Base-by-base conservation (phyloP, 768 basidiomycete genomes). In the Trametes meyenii region DNA sequence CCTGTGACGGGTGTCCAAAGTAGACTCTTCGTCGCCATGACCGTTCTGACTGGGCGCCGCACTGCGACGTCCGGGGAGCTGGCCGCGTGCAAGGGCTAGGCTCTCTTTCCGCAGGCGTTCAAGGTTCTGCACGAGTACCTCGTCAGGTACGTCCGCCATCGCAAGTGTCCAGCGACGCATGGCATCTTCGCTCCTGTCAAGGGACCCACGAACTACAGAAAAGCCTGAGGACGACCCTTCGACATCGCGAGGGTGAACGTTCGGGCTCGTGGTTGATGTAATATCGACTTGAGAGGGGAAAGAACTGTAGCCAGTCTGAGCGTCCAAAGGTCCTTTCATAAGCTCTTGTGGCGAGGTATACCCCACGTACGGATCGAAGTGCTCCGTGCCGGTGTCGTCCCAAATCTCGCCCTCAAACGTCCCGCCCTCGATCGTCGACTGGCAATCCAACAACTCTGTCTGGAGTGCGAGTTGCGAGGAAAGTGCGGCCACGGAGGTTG, bases 121-220 rank as follows among this genome's bases (percentile, higher is more conserved):
- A 8, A 74, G 66, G 50, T 74, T 71, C 33, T 69, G 64, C 19
- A 73, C 65, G n/a, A 74, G 67, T 24, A 70, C 66, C 26, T 72
- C 71, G 40, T 74, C 73, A 10, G 72, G 66, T 4, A 72, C 72
- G 44, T 73, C 73, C 35, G 71, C 69, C 66, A 74, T 72, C 3
- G 73, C 73, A 21, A 72, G 59, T 5, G 73, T 74, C 73, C 73
- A 74, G 33, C 73, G 57, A 17, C 72, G 59, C 64, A 70, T 62
- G 33, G 69, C 62, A 39, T 61, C 62, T n/a, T 67, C 66, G 40
- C 66, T 67, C 19, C 55, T 57, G 35, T 66, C 58, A 13, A 60
- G 56, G 40, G 49, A 69, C 6, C 58, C 62, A 17, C 58, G 46
- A 50, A 64, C 62, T 2, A 64, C 62, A 8, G 62, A 44, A 23